Conservation (phyloP, 1,284 basidiomycete species). For the Puccinia hordei region DNA sequence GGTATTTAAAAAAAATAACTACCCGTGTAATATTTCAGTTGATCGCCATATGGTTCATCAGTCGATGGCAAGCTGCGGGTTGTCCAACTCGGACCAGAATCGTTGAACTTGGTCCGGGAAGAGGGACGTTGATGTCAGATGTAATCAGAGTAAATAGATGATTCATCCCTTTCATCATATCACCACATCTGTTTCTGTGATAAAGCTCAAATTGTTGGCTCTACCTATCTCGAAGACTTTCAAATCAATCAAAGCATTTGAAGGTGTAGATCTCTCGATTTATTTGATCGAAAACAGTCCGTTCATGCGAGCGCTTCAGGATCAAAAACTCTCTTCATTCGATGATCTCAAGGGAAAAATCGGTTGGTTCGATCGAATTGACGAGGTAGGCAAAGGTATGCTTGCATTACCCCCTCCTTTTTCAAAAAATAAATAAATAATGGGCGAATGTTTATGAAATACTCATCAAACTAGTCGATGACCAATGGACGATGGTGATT, state of each 20-base stretch:
- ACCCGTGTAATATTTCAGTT: conserved; percentile 2
- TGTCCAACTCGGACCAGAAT: conserved; percentile 67
- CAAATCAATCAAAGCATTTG: conserved; percentile 50
- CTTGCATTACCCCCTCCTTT: background rate
- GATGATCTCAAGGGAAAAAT: conserved; percentile 59
- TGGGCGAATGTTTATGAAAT: background rate
- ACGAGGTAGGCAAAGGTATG: conserved; percentile 66
- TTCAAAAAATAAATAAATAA: too few relatives aligned
- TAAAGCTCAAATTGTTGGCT: background rate
- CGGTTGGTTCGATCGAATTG: conserved; percentile 75
- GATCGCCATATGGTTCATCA: conserved; percentile 79
- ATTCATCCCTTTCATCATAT: background rate
- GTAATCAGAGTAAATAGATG: conserved; percentile 76
- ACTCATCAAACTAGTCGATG: conserved; percentile 55
- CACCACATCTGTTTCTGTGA: background rate
- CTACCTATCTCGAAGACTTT: conserved; percentile 56
- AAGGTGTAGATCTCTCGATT: conserved; percentile 58
- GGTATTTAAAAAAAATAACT: background rate
- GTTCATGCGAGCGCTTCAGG: conserved; percentile 70
- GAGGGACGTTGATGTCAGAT: conserved; percentile 88
- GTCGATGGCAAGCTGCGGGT: conserved; percentile 72
- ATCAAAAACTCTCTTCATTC: conserved; percentile 62
- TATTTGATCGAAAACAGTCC: conserved; percentile 80
- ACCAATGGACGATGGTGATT: conserved; percentile 78
- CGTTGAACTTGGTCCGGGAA: conserved; percentile 90